These are phyloP conservation scores for Dioszegia aurantiaca DNA, from an alignment of 768 basidiomycete genomes.

Conservation along the genomic window DNA sequence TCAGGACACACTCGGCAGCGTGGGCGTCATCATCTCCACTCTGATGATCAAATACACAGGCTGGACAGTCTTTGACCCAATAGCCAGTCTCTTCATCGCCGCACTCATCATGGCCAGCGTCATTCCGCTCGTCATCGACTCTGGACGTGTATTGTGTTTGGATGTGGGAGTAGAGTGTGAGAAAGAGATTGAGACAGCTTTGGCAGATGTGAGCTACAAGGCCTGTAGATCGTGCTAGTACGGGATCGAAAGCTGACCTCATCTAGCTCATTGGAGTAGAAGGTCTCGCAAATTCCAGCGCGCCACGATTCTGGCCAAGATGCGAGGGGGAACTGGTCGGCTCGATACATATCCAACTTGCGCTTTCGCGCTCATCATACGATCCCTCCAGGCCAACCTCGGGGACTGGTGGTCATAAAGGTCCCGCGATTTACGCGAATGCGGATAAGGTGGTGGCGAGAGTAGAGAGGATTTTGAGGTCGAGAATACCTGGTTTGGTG, in stretches of 20 bases:
- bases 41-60: slow-evolving; percentile 92
- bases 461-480: slow-evolving; percentile 69
- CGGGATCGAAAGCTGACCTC: slow-evolving; percentile 5
- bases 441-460: slow-evolving; percentile 71
- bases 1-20: slow-evolving; percentile 91
- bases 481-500: slow-evolving; percentile 73
- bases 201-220: slow-evolving; percentile 51
- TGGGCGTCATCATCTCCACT: slow-evolving; percentile 96
- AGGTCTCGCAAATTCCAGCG: slow-evolving; percentile 75
- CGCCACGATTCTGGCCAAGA: slow-evolving; percentile 92
- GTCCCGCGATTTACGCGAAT: slow-evolving; percentile 59
- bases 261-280: slow-evolving; percentile 56
- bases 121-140: slow-evolving; percentile 89
- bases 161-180: slow-evolving; percentile 65
- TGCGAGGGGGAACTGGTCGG: slow-evolving; percentile 81
- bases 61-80: slow-evolving; percentile 98
- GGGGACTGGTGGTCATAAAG: slow-evolving; percentile 54
- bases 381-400: slow-evolving; percentile 57
- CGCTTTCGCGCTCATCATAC: slow-evolving; percentile 60
- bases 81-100: slow-evolving; percentile 95
- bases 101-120: slow-evolving; percentile 92
- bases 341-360: slow-evolving; percentile 86
- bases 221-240: neutral
- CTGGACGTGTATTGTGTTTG: slow-evolving; percentile 78
- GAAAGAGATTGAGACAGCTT: slow-evolving; percentile 52